These are phyloP conservation scores for Penicillium sp. DNA, from an alignment of 2,329 filamentous ascomycete species.

Conservation along the genomic window DNA sequence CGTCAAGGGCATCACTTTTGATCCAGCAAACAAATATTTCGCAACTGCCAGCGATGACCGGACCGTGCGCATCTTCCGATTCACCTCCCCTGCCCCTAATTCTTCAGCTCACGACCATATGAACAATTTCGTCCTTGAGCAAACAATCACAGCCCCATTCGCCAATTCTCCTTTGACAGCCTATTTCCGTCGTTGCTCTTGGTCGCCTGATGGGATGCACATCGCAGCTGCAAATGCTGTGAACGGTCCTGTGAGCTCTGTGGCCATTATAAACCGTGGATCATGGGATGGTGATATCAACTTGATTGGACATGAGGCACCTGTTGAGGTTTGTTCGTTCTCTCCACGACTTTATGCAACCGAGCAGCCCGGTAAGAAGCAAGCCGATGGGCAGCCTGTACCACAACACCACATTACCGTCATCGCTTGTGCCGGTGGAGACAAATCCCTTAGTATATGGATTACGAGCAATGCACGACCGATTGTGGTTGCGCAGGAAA, in stretches of 20 bases:
- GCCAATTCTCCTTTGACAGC: slow-evolving; percentile 89
- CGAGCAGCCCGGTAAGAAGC: slow-evolving; percentile 58
- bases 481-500: slow-evolving; percentile 82
- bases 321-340: slow-evolving; percentile 95
- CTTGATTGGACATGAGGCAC: slow-evolving; percentile 92
- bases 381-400: slow-evolving; percentile 38
- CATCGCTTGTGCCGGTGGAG: slow-evolving; percentile 93
- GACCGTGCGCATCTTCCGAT: slow-evolving; percentile 94
- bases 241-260: slow-evolving; percentile 94
- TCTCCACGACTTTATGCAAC: slow-evolving; percentile 84
- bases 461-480: slow-evolving; percentile 93
- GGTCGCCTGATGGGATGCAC: slow-evolving; percentile 95
- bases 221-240: slow-evolving; percentile 96
- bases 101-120: slow-evolving; percentile 92
- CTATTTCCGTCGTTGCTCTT: slow-evolving; percentile 93
- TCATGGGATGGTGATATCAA: slow-evolving; percentile 97
- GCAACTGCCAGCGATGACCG: slow-evolving; percentile 96
- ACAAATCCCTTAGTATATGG: slow-evolving; percentile 95
- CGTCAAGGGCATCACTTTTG: slow-evolving; percentile 97
- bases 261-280: slow-evolving; percentile 89
- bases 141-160: slow-evolving; percentile 86
- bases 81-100: slow-evolving; percentile 85
- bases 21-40: slow-evolving; percentile 98
- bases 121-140: slow-evolving; percentile 93
- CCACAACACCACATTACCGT: slow-evolving; percentile 70